These are phyloP conservation scores for Neoboletus brunneissimus DNA, from an alignment of 768 basidiomycete genomes.

Conservation along the genomic window DNA sequence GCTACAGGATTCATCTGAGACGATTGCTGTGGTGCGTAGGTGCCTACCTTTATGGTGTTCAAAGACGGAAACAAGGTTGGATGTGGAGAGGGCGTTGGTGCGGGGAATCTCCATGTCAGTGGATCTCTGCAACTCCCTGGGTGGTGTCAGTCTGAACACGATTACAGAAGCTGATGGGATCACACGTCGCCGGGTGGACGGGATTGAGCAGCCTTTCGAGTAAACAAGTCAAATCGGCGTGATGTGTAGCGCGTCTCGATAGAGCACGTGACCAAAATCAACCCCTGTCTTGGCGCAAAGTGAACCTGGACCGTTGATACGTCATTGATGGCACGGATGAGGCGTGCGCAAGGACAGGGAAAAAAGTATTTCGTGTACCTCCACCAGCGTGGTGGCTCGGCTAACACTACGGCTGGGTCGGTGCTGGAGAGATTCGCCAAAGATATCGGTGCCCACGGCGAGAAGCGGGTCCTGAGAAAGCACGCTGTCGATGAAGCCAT, in stretches of 20 bases:
- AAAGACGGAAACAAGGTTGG: conserved; percentile 30
- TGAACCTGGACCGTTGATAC: not conserved
- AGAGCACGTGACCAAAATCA: conserved; percentile 17
- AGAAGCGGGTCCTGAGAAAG: not conserved
- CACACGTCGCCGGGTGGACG: conserved; percentile 12
- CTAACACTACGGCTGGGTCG: not conserved
- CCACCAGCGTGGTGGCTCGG: not conserved
- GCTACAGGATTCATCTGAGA: not conserved
- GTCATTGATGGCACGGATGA: not conserved
- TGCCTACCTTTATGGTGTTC: conserved; percentile 31
- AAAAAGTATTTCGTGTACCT: not conserved
- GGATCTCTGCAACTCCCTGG: conserved; percentile 7
- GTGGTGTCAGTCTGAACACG: not conserved
- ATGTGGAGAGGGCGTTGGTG: conserved; percentile 25
- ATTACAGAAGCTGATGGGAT: conserved; percentile 22
- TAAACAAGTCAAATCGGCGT: not conserved
- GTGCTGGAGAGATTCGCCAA: not conserved
- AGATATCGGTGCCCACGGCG: not conserved
- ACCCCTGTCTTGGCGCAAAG: conserved; percentile 1
- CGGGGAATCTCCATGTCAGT: conserved; percentile 26
- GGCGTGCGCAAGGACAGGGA: not conserved
- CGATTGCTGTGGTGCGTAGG: conserved; percentile 1
- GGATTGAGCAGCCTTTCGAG: not conserved
- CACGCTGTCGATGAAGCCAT: not conserved
- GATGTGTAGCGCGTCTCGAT: not conserved